Conservation (phyloP, 495 filamentous ascomycete species). For the Monascus purpureus region DNA sequence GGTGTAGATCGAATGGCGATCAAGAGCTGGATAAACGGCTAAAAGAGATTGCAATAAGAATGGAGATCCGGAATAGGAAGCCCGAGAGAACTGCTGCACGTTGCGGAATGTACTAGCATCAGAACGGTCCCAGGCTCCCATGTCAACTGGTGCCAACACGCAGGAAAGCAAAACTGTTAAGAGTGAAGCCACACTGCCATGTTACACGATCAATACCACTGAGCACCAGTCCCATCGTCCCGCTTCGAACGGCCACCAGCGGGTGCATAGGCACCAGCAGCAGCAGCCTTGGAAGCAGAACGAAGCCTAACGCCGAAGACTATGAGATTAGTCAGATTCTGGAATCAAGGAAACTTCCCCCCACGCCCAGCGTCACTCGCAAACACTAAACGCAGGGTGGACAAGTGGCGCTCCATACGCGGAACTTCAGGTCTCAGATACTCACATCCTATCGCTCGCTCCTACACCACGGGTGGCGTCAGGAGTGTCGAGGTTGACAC, state of each 20-base stretch:
- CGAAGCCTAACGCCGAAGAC: slow-evolving; percentile 88
- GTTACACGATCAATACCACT: slow-evolving; percentile 46
- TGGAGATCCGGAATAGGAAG: slow-evolving; percentile 24
- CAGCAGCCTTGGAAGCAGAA: slow-evolving; percentile 80
- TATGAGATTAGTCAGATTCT: slow-evolving; percentile 74
- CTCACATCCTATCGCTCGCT: slow-evolving; percentile 98
- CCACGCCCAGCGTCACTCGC: slow-evolving; percentile 63
- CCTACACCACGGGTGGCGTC: slow-evolving; percentile 80
- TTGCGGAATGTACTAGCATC: slow-evolving; percentile 18
- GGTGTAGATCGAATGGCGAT: slow-evolving; percentile 22
- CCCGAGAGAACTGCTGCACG: slow-evolving; percentile 27
- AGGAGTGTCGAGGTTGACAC: slow-evolving; percentile 57
- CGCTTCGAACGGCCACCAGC: slow-evolving; percentile 65
- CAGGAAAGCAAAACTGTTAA: slow-evolving; percentile 13
- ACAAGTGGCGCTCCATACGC: slow-evolving; percentile 62
- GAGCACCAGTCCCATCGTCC: slow-evolving; percentile 45
- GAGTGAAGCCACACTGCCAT: slow-evolving; percentile 16
- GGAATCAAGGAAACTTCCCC: slow-evolving; percentile 52
- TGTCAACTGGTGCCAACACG: slow-evolving; percentile 17
- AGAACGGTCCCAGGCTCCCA: slow-evolving; percentile 20
- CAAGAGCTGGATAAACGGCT: slow-evolving; percentile 19
- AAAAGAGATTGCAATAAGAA: slow-evolving; percentile 17
- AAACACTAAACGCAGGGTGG: slow-evolving; percentile 65
- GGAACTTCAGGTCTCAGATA: slow-evolving; percentile 67
- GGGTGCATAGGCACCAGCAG: slow-evolving; percentile 48